Conservation (phyloP, 2,329 filamentous ascomycete genomes). For the Fusarium tanahbumbuense region DNA sequence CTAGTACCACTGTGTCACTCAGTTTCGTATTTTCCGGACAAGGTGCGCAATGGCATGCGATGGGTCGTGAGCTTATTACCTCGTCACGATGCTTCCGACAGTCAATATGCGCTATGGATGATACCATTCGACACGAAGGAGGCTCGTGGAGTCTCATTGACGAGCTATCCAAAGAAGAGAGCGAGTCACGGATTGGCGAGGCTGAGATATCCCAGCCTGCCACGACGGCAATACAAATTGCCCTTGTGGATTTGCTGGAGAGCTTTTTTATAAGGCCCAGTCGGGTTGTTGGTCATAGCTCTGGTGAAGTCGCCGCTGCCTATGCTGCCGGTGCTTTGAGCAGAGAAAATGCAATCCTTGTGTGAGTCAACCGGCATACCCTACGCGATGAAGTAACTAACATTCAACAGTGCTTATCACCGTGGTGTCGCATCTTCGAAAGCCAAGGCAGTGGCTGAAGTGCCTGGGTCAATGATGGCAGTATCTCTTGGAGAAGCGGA, state of each 20-base stretch:
- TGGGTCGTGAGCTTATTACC: not conserved
- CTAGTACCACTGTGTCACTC: not conserved
- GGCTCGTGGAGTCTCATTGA: not conserved
- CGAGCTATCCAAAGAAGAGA: not conserved
- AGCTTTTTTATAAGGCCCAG: not conserved
- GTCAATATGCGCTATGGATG: not conserved
- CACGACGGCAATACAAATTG: slow-evolving; percentile 6
- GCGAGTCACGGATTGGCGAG: not conserved
- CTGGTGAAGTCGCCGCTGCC: slow-evolving; percentile 9
- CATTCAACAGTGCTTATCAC: not conserved
- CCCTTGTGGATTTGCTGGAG: slow-evolving; percentile 1
- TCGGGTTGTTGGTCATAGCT: slow-evolving; percentile 5
- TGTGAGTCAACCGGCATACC: not conserved
- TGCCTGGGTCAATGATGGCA: slow-evolving; percentile 13
- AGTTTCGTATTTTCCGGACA: slow-evolving; percentile 7
- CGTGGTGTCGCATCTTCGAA: not conserved
- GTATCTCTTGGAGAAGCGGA: not conserved
- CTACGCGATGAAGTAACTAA: not conserved
- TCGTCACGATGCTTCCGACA: not conserved
- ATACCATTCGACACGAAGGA: not conserved
- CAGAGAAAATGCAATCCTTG: not conserved
- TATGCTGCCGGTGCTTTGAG: slow-evolving; percentile 4
- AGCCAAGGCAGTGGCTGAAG: not conserved
- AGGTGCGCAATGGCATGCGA: slow-evolving; percentile 6
- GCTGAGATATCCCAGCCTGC: slow-evolving; percentile 10